Percentiles rank a stretch among this genome's conserved stretches.
phyloP scores from a whole-genome alignment of 2,329 filamentous ascomycete species.

The Verruconis gallopava region DNA sequence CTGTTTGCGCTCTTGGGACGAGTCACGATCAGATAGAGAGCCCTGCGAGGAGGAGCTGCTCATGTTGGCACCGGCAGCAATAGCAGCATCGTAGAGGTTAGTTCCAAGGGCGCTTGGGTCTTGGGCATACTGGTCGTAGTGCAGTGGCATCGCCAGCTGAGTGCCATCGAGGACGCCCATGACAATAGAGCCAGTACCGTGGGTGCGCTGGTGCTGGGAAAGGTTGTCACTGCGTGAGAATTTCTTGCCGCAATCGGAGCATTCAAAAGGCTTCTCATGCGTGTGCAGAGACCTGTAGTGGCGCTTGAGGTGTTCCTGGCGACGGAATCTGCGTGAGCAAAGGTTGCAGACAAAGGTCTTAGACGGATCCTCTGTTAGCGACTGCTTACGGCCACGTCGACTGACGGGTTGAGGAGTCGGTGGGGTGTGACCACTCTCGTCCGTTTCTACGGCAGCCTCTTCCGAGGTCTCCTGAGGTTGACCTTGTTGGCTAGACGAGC shows the following conservation, averaged over 20 bases:
- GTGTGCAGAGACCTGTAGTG: constrained; percentile 98
- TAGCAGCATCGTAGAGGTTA: constrained; percentile 26
- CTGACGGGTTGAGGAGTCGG: constrained; percentile 39
- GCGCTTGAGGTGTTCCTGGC: constrained; percentile 96
- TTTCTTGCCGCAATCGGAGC: constrained; percentile 96
- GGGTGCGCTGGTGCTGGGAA: constrained; percentile 87
- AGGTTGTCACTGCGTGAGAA: constrained; percentile 97
- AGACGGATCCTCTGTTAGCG: constrained; percentile 88
- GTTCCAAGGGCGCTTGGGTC: constrained; percentile 26
- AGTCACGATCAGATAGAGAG: constrained; percentile 23
- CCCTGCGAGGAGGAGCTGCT: constrained; percentile 18
- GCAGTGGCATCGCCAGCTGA: constrained; percentile 36
- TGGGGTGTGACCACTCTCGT: constrained; percentile 8
- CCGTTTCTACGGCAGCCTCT: constrained; percentile 25
- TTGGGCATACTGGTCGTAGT: constrained; percentile 13
- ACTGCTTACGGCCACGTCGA: constrained; percentile 96
- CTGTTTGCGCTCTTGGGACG: constrained; percentile 35
- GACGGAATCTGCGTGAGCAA: constrained; percentile 92
- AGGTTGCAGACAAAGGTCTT: constrained; percentile 97
- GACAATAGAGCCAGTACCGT: constrained; percentile 78
- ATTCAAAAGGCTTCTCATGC: constrained; percentile 96
- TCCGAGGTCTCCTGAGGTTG: constrained; percentile 26
- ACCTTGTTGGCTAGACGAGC: constrained; percentile 23
- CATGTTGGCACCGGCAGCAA: constrained; percentile 18
- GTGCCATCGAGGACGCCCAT: constrained; percentile 75